Base-by-base conservation (phyloP, 257 asterid genomes). In the Solanum habrochaites region DNA sequence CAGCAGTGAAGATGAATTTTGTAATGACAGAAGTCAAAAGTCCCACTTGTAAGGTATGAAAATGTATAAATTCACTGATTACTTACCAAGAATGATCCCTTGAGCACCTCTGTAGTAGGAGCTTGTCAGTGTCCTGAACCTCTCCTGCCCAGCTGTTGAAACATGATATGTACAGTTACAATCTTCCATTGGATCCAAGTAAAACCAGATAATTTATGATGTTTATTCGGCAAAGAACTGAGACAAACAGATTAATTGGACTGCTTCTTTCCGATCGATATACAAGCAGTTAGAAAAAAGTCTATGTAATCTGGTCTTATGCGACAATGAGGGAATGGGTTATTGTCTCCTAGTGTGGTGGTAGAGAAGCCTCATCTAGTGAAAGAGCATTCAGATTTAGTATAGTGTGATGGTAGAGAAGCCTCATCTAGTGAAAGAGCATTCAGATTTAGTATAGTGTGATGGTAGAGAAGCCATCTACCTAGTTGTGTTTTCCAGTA, bases 91-190 rank as follows among this genome's bases (percentile, higher is more conserved):
- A 91, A 95, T 90, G 56, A 92, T 92, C 56, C 95, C 95, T 37
- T 92, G 95, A 25, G 95, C 95, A 35, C 95, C 95, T 90, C 95
- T 92, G 5, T 92, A 92, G 85, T 90, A 92, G n/a, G 93, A 91
- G 90, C 92, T 92, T 15, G 93, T 92, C 74, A 92, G 86, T 45
- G 93, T 95, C 92, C 98, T 93, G 92, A 96, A 96, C 90, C 98
- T 94, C 91, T 96, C 99, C 87, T 96, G 99, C 90, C 99, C 99
- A 91, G 99, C 99, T 95, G 97, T 90, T 91, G 62, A 87, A 71
- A 83, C 25, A 85, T 42, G 60, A 85, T 39, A 49, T 86, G 74
- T 25, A 47, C 71, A 8, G 32, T 85, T 67, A 42, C 23, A 42
- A 85, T 27, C 45, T 66, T 85, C 64, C 66, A 27, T 42, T 67